Percentiles rank a stretch among this genome's conserved stretches.
Evolutionary conservation across 2,329 filamentous ascomycete genomes (phyloP).

Genomic region (Fusarium phyllophilum): DNA sequence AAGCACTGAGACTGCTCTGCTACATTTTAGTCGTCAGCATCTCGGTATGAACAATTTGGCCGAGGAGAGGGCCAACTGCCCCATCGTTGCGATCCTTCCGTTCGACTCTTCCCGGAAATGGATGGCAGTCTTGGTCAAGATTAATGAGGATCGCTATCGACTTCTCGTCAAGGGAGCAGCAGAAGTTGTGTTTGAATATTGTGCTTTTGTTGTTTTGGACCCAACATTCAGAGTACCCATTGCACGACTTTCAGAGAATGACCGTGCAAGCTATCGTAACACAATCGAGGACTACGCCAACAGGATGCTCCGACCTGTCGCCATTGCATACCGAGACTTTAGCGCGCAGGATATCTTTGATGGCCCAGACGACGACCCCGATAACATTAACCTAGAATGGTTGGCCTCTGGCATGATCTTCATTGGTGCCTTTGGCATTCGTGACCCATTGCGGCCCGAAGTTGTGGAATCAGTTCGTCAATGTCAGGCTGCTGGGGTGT

Average conservation of each 20-base stretch:
- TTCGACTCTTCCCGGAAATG: conserved; percentile 66
- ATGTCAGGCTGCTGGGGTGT: conserved; percentile 70
- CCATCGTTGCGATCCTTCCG: conserved; percentile 60
- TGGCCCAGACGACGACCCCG: conserved; percentile 50
- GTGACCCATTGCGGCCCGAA: conserved; percentile 69
- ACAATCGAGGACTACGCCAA: conserved; percentile 66
- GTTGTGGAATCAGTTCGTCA: conserved; percentile 68
- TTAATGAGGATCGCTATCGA: conserved; percentile 58
- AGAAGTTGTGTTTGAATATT: conserved; percentile 63
- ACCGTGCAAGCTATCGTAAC: conserved; percentile 46
- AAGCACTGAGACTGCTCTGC: conserved; percentile 64
- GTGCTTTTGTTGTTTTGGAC: conserved; percentile 56
- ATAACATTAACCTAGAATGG: conserved; percentile 51
- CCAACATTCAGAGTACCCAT: conserved; percentile 50
- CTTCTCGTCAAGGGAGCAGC: conserved; percentile 68
- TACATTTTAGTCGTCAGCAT: conserved; percentile 61
- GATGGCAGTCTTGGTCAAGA: conserved; percentile 65
- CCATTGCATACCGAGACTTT: conserved; percentile 78
- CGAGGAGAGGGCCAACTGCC: conserved; percentile 58
- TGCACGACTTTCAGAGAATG: conserved; percentile 45
- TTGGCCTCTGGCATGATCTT: conserved; percentile 73
- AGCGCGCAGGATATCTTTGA: conserved; percentile 74
- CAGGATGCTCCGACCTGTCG: conserved; percentile 79
- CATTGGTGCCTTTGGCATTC: conserved; percentile 73
- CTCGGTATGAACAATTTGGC: conserved; percentile 57